Evolutionary conservation across 129 eudicot genomes (phyloP).

Genomic region (Flaveria robusta): DNA sequence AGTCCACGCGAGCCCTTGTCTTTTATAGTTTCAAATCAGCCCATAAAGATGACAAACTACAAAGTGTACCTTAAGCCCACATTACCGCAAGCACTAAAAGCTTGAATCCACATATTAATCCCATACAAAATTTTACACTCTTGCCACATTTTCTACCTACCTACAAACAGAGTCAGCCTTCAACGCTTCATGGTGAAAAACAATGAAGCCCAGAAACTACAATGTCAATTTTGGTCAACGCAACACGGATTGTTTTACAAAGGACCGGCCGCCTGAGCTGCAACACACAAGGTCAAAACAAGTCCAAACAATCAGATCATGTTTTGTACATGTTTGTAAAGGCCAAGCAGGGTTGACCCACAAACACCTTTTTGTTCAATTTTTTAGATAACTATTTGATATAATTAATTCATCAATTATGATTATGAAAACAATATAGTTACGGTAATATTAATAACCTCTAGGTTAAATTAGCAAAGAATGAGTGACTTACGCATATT

Average conservation of each 20-base stretch:
- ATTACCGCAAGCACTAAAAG: constrained; percentile 3
- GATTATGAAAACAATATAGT: not conserved
- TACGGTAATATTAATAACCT: not conserved
- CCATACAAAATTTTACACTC: constrained; percentile 25
- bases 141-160: constrained; percentile 28
- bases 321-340: not conserved
- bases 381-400: not conserved
- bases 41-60: constrained; percentile 8
- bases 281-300: constrained; percentile 21
- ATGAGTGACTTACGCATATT: constrained; percentile 71
- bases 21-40: not conserved
- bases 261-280: constrained; percentile 85
- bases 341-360: not conserved
- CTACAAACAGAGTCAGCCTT: constrained; percentile 30
- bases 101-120: constrained; percentile 12
- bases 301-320: not conserved
- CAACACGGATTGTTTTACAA: constrained; percentile 75
- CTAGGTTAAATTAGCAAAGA: not conserved
- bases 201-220: constrained; percentile 24
- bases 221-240: constrained; percentile 43
- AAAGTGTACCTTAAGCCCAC: constrained; percentile 13
- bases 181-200: constrained; percentile 27
- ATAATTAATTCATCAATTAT: not conserved
- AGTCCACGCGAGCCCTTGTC: no score
- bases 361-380: not conserved